Evolutionary conservation across 495 filamentous ascomycete species (phyloP).

Genomic region (Podospora anserina): DNA sequence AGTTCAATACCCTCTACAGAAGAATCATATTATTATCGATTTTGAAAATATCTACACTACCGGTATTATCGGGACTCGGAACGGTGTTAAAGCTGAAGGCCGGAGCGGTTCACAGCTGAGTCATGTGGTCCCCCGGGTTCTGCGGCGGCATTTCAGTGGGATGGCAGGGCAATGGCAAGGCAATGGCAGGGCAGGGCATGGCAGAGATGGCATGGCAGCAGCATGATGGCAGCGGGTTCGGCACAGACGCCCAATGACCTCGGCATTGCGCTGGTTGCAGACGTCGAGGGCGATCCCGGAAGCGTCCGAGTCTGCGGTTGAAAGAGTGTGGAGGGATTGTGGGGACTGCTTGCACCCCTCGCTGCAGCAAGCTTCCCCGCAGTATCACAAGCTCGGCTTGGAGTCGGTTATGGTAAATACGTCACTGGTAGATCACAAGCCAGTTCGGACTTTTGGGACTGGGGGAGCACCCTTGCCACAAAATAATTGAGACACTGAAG

Average conservation of each 20-base stretch:
- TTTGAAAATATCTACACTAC: neutral
- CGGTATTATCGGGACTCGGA: neutral
- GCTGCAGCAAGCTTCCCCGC: conserved; percentile 36
- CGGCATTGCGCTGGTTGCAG: conserved; percentile 20
- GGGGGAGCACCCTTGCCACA: no score
- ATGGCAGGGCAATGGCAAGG: neutral
- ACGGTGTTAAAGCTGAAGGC: neutral
- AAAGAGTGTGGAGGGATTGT: conserved; percentile 9
- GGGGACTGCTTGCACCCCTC: conserved; percentile 8
- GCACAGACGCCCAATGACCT: conserved; percentile 18
- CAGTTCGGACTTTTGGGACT: conserved; percentile 5
- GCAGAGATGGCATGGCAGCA: neutral
- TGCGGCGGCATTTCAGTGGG: conserved; percentile 3
- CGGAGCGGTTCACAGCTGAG: conserved; percentile 1
- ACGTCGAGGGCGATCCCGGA: conserved; percentile 23
- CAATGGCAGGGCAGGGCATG: neutral
- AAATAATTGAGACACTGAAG: no score
- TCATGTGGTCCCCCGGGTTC: neutral
- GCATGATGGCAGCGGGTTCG: neutral
- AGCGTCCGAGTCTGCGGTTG: conserved; percentile 28
- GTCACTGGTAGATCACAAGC: conserved; percentile 36
- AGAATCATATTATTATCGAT: conserved; percentile 9
- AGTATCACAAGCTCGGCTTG: conserved; percentile 55
- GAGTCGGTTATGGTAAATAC: conserved; percentile 40
- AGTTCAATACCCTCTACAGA: conserved; percentile 7